Base-by-base conservation (phyloP, 768 basidiomycete species). In the Hypholoma sublateritium region DNA sequence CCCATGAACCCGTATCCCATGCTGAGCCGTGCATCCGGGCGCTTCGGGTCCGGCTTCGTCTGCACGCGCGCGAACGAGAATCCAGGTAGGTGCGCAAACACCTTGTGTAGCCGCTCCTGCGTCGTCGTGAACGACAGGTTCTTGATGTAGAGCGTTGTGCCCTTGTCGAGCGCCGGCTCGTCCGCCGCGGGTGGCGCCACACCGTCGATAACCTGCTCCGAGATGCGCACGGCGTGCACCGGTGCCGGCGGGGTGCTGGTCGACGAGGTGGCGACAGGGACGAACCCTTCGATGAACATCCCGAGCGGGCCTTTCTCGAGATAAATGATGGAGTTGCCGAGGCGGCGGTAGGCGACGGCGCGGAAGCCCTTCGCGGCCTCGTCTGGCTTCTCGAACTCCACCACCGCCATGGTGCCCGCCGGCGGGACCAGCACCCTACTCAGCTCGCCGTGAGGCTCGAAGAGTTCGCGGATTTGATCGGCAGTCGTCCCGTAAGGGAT, bases 1-100 rank as follows among this genome's bases (percentile, higher is more conserved):
- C 95, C 95, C 32, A 96, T 81, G 63, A 99, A 99, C 0, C 96
- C 97, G 68, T 95, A 98, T 0, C 96, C 96, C 93, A 95, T 96
- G 68, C 91, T 94, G 49, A 97, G 73, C 48, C 83, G 78, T 9
- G 64, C 67, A 11, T 80, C 78, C 2, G 85, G 81, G 8, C 82
- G 78, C 66, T 91, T 91, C 0, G 93, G 88, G 70, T 96, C 91
- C 0, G 89, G 85, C 69, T 97, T 98, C 35, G 86, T 95, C 70
- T 98, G 93, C 5, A 98, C 83, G 14, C 91, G 87, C 19, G 94
- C 91, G 67, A 95, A 98, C 0, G 82, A 77, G 70, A 93, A 97
- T 7, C 82, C 86, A 2, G 91, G 87, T 0, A 98, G 77, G 58
- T 86, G 78, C 32, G 83, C 78, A 67, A 96, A 91, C 34, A 89